Conservation (phyloP, 164 flowering plant genomes). For the Paratinospora sagittata region DNA sequence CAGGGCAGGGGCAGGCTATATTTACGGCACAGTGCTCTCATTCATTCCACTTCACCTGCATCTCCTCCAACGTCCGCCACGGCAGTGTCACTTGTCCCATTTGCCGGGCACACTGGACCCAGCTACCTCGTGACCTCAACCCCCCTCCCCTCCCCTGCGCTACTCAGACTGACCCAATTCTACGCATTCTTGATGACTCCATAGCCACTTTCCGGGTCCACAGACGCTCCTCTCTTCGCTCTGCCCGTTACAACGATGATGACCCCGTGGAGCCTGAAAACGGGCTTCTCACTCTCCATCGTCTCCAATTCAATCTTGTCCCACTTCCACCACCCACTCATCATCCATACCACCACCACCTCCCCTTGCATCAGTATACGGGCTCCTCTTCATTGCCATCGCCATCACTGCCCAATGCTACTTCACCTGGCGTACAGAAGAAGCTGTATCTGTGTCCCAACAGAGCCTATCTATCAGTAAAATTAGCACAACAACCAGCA, state of each 20-base stretch:
- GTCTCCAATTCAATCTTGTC: conserved; percentile 44
- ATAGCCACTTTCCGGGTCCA: conserved; percentile 76
- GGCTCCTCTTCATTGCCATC: conserved; percentile 19
- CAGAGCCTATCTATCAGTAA: conserved; percentile 53
- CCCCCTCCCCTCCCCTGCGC: conserved; percentile 26
- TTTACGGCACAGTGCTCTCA: conserved; percentile 93
- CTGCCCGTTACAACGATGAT: conserved; percentile 68
- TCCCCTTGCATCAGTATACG: conserved; percentile 16
- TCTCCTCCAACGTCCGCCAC: conserved; percentile 84
- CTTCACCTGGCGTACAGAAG: conserved; percentile 22
- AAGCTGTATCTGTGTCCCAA: conserved; percentile 16
- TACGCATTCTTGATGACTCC: conserved; percentile 83
- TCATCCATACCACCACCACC: conserved; percentile 15
- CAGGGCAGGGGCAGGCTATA: conserved; percentile 61
- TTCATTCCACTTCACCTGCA: conserved; percentile 78
- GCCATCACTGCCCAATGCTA: not conserved
- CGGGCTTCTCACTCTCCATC: conserved; percentile 29
- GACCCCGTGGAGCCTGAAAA: conserved; percentile 65
- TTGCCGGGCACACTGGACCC: conserved; percentile 90
- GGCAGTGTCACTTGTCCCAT: conserved; percentile 89
- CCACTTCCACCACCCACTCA: conserved; percentile 23
- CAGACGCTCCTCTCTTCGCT: conserved; percentile 70
- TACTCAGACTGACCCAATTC: conserved; percentile 54
- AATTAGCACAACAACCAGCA: conserved; percentile 48
- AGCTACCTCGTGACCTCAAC: conserved; percentile 59